Conservation (phyloP, 495 filamentous ascomycete species). For the Oidiodendron maius region DNA sequence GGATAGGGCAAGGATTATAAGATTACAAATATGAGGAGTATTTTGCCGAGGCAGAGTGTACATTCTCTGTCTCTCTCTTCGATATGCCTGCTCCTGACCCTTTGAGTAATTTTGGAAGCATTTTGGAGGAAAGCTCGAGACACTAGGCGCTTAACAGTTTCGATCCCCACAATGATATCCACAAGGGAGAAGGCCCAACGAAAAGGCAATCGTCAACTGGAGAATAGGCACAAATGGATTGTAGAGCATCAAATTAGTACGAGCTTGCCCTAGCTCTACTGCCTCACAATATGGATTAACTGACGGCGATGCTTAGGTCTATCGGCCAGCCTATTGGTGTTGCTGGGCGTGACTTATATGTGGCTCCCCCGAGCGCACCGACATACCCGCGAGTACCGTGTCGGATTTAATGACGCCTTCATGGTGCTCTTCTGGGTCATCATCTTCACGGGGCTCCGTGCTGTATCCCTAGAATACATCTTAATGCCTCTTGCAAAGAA, state of each 20-base stretch:
- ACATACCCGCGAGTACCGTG: conserved; percentile 67
- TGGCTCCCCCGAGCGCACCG: conserved; percentile 70
- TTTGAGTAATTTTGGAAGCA: too few relatives aligned
- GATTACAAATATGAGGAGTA: too few relatives aligned
- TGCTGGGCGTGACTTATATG: conserved; percentile 71
- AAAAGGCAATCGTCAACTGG: conserved; percentile 23
- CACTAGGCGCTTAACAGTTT: too few relatives aligned
- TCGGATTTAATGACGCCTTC: conserved; percentile 73
- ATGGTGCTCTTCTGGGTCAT: conserved; percentile 76
- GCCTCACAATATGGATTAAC: conserved; percentile 11
- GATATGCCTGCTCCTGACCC: too few relatives aligned
- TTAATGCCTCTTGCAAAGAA: conserved; percentile 67
- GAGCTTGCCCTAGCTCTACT: not conserved
- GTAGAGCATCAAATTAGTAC: conserved; percentile 27
- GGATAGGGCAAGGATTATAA: too few relatives aligned
- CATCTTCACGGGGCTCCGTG: conserved; percentile 79
- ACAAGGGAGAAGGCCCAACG: conserved; percentile 15
- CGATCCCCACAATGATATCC: too few relatives aligned
- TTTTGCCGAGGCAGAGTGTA: too few relatives aligned
- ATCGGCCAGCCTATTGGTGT: conserved; percentile 68
- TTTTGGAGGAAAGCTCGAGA: too few relatives aligned
- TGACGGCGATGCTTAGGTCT: conserved; percentile 51
- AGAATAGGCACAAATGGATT: conserved; percentile 19
- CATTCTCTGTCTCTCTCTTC: too few relatives aligned
- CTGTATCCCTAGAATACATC: conserved; percentile 80